Percentiles rank a stretch among this genome's conserved stretches.
phyloP scores from a whole-genome alignment of 345 rosid genomes.

The Citrus reticulata region DNA sequence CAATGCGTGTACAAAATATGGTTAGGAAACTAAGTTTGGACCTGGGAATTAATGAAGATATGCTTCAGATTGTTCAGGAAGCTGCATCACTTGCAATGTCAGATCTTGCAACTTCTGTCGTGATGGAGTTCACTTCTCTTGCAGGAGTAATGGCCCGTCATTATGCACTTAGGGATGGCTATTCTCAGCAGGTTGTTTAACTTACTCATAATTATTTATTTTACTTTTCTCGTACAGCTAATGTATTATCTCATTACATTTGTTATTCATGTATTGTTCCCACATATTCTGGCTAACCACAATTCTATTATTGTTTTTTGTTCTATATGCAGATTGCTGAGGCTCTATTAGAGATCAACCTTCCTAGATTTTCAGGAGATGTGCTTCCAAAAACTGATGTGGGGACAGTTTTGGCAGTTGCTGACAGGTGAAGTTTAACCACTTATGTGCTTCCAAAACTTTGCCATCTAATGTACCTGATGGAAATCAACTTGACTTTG shows the following conservation, averaged over 20 bases:
- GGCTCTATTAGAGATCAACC: conserved; percentile 80
- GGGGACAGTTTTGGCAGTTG: conserved; percentile 85
- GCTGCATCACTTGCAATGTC: conserved; percentile 97
- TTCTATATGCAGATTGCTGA: conserved; percentile 63
- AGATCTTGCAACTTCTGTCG: conserved; percentile 93
- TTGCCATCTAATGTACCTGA: not conserved
- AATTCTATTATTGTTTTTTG: not conserved
- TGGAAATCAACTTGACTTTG: not conserved
- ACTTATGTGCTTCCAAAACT: too few species aligned
- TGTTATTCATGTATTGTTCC: not conserved
- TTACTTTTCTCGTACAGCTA: not conserved
- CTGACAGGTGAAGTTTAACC: conserved; percentile 64
- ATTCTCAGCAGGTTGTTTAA: conserved; percentile 66
- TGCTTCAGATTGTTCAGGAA: conserved; percentile 51
- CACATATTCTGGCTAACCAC: not conserved
- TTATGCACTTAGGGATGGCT: conserved; percentile 94
- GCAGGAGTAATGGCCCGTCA: conserved; percentile 96
- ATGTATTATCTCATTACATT: not conserved
- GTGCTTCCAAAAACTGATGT: conserved; percentile 73
- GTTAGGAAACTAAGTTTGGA: conserved; percentile 48
- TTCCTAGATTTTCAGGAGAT: conserved; percentile 94
- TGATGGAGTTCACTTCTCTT: conserved; percentile 85
- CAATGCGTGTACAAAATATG: conserved; percentile 55
- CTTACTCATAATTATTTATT: conserved; percentile 9
- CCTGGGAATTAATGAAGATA: conserved; percentile 47